phyloP scores from a whole-genome alignment of 257 asterid genomes.

The Anisodus acutangulus region DNA sequence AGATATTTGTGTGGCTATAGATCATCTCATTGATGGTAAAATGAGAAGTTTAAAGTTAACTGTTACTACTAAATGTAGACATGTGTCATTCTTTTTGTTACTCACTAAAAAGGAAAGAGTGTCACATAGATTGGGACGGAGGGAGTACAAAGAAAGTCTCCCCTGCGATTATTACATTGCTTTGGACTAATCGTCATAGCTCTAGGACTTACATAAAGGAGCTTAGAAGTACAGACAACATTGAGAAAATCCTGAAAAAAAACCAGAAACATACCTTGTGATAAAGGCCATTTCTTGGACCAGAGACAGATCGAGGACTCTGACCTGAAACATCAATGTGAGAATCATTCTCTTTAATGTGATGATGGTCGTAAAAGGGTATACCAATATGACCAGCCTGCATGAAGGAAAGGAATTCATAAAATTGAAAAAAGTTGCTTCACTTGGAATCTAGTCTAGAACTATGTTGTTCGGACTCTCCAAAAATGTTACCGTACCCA shows the following conservation, averaged over 20 bases:
- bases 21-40: too few species aligned
- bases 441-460: background rate
- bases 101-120: too few species aligned
- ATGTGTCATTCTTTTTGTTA: too few species aligned
- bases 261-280: slow-evolving; percentile 46
- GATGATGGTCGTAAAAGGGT: slow-evolving; percentile 47
- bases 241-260: background rate
- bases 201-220: background rate
- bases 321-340: slow-evolving; percentile 40
- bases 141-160: background rate
- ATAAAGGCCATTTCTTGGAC: slow-evolving; percentile 48
- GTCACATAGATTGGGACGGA: too few species aligned
- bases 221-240: background rate
- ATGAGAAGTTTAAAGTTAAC: too few species aligned
- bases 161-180: background rate
- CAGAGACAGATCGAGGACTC: slow-evolving; percentile 53
- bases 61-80: too few species aligned
- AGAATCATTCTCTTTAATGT: slow-evolving; percentile 36
- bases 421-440: background rate
- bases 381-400: slow-evolving; percentile 49
- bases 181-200: background rate
- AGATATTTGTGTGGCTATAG: too few species aligned
- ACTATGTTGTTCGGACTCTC: too few species aligned
- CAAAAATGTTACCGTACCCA: background rate
- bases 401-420: background rate